Percentiles rank a stretch among this genome's conserved stretches.
These are phyloP conservation scores for Xylaria sp. DNA, from an alignment of 2,329 filamentous ascomycete species.

Conservation along the genomic window DNA sequence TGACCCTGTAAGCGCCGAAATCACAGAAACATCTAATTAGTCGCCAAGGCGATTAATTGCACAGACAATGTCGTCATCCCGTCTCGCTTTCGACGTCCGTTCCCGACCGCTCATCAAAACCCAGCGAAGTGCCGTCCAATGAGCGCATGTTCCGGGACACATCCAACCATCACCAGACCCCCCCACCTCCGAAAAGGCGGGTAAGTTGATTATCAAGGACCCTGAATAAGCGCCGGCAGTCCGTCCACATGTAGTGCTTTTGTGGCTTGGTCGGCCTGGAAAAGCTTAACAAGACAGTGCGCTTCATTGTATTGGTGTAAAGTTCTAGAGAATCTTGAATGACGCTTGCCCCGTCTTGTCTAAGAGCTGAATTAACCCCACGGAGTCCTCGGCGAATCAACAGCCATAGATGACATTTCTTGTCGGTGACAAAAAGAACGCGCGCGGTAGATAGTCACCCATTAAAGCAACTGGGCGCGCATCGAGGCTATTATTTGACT, in stretches of 20 bases:
- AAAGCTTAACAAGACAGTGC: slow-evolving; percentile 3
- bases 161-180: not conserved
- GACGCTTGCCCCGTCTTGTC: not conserved
- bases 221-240: slow-evolving; percentile 31
- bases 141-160: slow-evolving; percentile 1
- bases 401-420: not conserved
- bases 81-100: slow-evolving; percentile 1
- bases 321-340: not conserved
- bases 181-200: not conserved
- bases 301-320: not conserved
- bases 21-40: not conserved
- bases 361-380: slow-evolving; percentile 1
- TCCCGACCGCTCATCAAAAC: not conserved
- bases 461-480: not conserved
- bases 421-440: slow-evolving; percentile 16
- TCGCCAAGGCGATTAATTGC: not conserved
- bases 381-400: slow-evolving; percentile 27
- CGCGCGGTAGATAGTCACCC: slow-evolving; percentile 37
- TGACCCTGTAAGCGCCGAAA: slow-evolving; percentile 3
- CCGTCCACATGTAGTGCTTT: not conserved
- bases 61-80: slow-evolving; percentile 24
- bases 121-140: slow-evolving; percentile 15
- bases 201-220: slow-evolving; percentile 3
- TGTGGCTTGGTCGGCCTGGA: slow-evolving; percentile 3
- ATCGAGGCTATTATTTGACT: not conserved